These are phyloP conservation scores for Vigna hirtella DNA, from an alignment of 306 rosid genomes.

Conservation along the genomic window DNA sequence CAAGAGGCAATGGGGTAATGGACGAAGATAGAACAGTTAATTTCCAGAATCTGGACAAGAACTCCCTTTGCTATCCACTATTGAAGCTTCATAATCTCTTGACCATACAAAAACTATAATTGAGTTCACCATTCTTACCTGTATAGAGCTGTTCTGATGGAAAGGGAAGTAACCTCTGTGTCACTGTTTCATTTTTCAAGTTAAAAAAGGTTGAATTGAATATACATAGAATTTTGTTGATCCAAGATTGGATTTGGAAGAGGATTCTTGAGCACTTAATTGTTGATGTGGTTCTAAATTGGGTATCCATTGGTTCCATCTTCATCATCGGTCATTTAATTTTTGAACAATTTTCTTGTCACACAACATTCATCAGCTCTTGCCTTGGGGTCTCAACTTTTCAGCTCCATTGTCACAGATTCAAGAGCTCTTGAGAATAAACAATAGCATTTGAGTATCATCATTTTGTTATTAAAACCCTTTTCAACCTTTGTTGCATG, in stretches of 20 bases:
- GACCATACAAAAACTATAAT: slow-evolving; percentile 8
- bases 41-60: not conserved
- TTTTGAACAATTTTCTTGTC: not conserved
- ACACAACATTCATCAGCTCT: not conserved
- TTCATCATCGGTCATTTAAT: slow-evolving; percentile 33
- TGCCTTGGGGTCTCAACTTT: not conserved
- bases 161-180: slow-evolving; percentile 44
- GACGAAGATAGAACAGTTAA: slow-evolving; percentile 56
- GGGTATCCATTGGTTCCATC: not conserved
- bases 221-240: slow-evolving; percentile 40
- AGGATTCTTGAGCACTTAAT: slow-evolving; percentile 27
- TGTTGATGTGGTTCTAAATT: slow-evolving; percentile 14
- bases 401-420: not conserved
- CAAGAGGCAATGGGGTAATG: slow-evolving; percentile 61
- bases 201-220: slow-evolving; percentile 38
- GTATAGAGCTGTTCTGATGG: slow-evolving; percentile 45
- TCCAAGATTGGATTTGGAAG: slow-evolving; percentile 14
- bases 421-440: not conserved
- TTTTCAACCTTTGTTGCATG: not conserved
- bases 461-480: not conserved
- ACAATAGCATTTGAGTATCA: not conserved
- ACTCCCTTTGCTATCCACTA: not conserved
- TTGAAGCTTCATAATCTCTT: slow-evolving; percentile 33
- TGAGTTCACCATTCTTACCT: slow-evolving; percentile 38
- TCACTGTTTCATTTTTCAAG: not conserved